phyloP scores from a whole-genome alignment of 306 rosid species.

The Vachellia pachyceras region DNA sequence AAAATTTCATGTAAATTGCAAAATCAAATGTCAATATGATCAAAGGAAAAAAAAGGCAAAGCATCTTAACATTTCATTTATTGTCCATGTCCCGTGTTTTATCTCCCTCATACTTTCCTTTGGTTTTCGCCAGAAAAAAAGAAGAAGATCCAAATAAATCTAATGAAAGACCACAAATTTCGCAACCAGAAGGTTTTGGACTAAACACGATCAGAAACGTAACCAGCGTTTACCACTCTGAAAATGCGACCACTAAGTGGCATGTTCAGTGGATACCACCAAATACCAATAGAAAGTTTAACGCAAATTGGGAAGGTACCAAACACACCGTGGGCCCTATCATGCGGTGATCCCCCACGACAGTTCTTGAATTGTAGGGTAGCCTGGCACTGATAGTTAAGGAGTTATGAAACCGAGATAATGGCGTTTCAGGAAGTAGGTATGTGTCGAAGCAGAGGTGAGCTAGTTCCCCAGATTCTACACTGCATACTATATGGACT shows the following conservation, averaged over 20 bases:
- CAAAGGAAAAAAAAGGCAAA: no score
- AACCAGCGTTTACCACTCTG: slow-evolving; percentile 26
- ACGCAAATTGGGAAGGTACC: not conserved
- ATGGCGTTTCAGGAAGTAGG: slow-evolving; percentile 14
- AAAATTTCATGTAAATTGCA: no score
- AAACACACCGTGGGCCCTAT: slow-evolving; percentile 21
- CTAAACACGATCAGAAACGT: slow-evolving; percentile 9
- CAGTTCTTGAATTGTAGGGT: slow-evolving; percentile 27
- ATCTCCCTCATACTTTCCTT: not conserved
- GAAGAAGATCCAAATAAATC: slow-evolving; percentile 20
- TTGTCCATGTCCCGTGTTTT: no score
- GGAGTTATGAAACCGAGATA: slow-evolving; percentile 28
- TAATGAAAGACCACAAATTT: slow-evolving; percentile 34
- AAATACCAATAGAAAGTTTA: not conserved
- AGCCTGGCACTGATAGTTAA: slow-evolving; percentile 29
- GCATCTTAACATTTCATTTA: no score
- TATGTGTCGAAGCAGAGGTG: not conserved
- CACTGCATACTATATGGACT: not conserved
- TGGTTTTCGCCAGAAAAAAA: slow-evolving; percentile 19
- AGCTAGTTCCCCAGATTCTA: not conserved
- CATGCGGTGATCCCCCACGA: slow-evolving; percentile 43
- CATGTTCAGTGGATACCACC: slow-evolving; percentile 11
- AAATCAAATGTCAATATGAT: no score
- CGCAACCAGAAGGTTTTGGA: not conserved
- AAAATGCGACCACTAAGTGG: slow-evolving; percentile 37